Percentiles rank a stretch among this genome's conserved stretches.
These are phyloP conservation scores for Capsella rubella DNA, from an alignment of 441 rosid species.

Conservation along the genomic window DNA sequence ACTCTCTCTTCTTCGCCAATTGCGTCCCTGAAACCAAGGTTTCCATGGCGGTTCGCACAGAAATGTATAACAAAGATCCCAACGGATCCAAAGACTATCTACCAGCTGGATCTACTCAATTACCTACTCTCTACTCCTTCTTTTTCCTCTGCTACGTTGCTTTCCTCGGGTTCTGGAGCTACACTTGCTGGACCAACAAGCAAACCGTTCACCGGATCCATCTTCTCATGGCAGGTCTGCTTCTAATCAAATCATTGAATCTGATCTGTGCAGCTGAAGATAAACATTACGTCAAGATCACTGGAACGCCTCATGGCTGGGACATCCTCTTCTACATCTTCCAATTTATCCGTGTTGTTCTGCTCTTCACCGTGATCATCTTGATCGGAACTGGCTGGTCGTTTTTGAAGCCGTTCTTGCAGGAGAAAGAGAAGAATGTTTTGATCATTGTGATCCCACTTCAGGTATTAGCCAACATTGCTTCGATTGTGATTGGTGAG, in stretches of 20 bases:
- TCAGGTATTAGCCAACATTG: constrained; percentile 90
- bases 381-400: constrained; percentile 98
- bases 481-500: constrained; percentile 89
- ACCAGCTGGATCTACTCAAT: constrained; percentile 89
- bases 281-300: constrained; percentile 81
- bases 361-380: constrained; percentile 82
- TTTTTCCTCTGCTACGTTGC: constrained; percentile 63
- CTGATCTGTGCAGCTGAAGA: constrained; percentile 93
- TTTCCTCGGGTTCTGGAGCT: constrained; percentile 74
- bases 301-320: constrained; percentile 98
- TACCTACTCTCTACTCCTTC: constrained; percentile 70
- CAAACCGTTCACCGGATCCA: constrained; percentile 81
- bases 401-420: constrained; percentile 86
- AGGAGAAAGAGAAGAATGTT: constrained; percentile 92
- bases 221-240: constrained; percentile 74
- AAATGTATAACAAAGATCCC: constrained; percentile 74
- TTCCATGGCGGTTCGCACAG: constrained; percentile 82
- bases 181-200: constrained; percentile 55
- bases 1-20: constrained; percentile 90
- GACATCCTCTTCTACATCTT: constrained; percentile 88
- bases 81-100: constrained; percentile 69
- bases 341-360: constrained; percentile 81
- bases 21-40: constrained; percentile 87
- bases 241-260: constrained; percentile 83
- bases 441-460: constrained; percentile 90